Percentiles rank a stretch among this genome's conserved stretches.
Evolutionary conservation across 2,329 filamentous ascomycete genomes (phyloP).

Genomic region (Aspergillus melleus): DNA sequence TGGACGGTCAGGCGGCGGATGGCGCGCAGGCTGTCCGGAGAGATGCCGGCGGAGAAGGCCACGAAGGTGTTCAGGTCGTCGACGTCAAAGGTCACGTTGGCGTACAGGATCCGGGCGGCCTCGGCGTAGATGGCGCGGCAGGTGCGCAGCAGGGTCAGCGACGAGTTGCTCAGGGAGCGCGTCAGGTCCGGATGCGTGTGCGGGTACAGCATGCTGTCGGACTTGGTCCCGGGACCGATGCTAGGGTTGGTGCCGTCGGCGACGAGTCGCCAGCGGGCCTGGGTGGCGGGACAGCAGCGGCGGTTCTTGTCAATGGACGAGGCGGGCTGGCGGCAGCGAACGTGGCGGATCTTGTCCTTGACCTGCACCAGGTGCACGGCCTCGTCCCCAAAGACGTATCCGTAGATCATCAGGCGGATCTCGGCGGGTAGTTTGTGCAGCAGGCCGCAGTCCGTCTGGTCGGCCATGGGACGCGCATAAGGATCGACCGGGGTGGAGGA

Average conservation of each 20-base stretch:
- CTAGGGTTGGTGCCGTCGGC: neutral
- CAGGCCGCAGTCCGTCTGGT: constrained; percentile 23
- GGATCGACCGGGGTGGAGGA: constrained; percentile 16
- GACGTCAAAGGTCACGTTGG: constrained; percentile 32
- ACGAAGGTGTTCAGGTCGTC: constrained; percentile 40
- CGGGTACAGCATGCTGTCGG: constrained; percentile 31
- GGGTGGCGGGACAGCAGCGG: constrained; percentile 33
- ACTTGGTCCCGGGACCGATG: neutral
- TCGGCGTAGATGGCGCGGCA: constrained; percentile 40
- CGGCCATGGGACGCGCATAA: constrained; percentile 14
- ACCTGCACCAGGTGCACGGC: constrained; percentile 39
- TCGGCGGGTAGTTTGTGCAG: constrained; percentile 35
- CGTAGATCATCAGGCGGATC: constrained; percentile 41
- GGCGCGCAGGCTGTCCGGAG: constrained; percentile 14
- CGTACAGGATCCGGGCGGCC: constrained; percentile 30
- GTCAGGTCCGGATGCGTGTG: constrained; percentile 33
- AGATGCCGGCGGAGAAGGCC: constrained; percentile 29
- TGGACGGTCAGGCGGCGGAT: constrained; percentile 32
- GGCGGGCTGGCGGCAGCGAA: constrained; percentile 29
- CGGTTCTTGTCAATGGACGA: constrained; percentile 30
- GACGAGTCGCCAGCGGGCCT: constrained; percentile 32
- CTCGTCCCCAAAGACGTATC: constrained; percentile 35
- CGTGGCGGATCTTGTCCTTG: constrained; percentile 36
- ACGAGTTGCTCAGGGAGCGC: constrained; percentile 22
- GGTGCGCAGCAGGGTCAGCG: constrained; percentile 29